These are phyloP conservation scores for Xylaria multiplex DNA, from an alignment of 2,329 filamentous ascomycete species.

Conservation along the genomic window DNA sequence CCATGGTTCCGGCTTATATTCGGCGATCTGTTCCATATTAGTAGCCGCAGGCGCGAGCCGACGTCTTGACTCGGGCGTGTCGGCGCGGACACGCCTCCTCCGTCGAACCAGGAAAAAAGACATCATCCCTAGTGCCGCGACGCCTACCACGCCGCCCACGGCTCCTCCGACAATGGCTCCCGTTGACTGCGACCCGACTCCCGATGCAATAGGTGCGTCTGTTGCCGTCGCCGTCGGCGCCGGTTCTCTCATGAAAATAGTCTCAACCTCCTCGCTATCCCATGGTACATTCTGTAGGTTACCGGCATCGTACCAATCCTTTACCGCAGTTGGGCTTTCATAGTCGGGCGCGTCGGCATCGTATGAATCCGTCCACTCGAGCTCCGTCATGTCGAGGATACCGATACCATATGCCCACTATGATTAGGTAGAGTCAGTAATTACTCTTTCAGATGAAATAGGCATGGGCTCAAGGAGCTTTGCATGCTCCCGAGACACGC, in stretches of 20 bases:
- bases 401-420: slow-evolving; percentile 51
- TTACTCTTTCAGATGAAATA: too few species aligned
- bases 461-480: too few species aligned
- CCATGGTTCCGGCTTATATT: slow-evolving; percentile 45
- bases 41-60: slow-evolving; percentile 6
- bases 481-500: too few species aligned
- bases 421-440: too few species aligned
- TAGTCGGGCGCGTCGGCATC: slow-evolving; percentile 50
- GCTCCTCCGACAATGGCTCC: slow-evolving; percentile 43
- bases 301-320: slow-evolving; percentile 50
- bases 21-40: slow-evolving; percentile 36
- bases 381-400: slow-evolving; percentile 53
- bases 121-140: slow-evolving; percentile 28
- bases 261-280: slow-evolving; percentile 42
- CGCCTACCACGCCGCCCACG: slow-evolving; percentile 40
- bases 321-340: slow-evolving; percentile 47
- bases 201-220: not conserved
- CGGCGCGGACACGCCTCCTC: slow-evolving; percentile 20
- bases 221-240: slow-evolving; percentile 11
- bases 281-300: slow-evolving; percentile 44
- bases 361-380: slow-evolving; percentile 51
- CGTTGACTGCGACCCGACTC: slow-evolving; percentile 22
- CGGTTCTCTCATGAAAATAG: slow-evolving; percentile 40
- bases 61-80: slow-evolving; percentile 14
- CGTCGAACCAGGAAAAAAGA: slow-evolving; percentile 35